These are phyloP conservation scores for Termitomyces sp. DNA, from an alignment of 768 basidiomycete species.

Conservation along the genomic window DNA sequence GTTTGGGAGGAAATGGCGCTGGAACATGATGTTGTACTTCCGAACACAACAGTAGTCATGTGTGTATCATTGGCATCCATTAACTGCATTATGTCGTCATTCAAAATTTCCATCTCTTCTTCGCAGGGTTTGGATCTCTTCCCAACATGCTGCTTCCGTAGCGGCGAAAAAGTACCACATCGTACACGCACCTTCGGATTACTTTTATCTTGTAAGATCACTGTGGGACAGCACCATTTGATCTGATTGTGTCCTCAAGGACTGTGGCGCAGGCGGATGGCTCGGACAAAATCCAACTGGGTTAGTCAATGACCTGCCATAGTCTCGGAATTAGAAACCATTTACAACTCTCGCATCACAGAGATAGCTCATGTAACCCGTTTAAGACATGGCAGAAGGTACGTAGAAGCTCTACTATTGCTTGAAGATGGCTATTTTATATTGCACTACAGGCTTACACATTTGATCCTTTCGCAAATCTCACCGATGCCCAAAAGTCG, in stretches of 20 bases:
- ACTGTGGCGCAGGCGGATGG: slow-evolving; percentile 75
- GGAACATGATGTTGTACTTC: slow-evolving; percentile 40
- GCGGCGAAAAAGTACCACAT: slow-evolving; percentile 55
- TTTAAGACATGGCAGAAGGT: slow-evolving; percentile 82
- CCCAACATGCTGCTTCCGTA: slow-evolving; percentile 52
- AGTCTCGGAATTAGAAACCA: background rate
- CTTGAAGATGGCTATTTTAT: background rate
- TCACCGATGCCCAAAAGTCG: slow-evolving; percentile 40
- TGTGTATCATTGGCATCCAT: slow-evolving; percentile 25
- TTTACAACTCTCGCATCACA: slow-evolving; percentile 13
- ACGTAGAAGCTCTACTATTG: too few relatives aligned
- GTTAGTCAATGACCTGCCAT: slow-evolving; percentile 21
- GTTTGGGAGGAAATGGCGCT: slow-evolving; percentile 85
- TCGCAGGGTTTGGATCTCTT: slow-evolving; percentile 68
- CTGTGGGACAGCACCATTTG: background rate
- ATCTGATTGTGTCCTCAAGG: slow-evolving; percentile 25
- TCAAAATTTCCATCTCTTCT: background rate
- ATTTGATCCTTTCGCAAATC: slow-evolving; percentile 65
- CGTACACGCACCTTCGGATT: slow-evolving; percentile 68
- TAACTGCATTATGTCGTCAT: background rate
- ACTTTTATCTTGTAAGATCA: slow-evolving; percentile 66
- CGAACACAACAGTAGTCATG: slow-evolving; percentile 53
- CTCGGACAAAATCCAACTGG: slow-evolving; percentile 45
- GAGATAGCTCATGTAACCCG: slow-evolving; percentile 71
- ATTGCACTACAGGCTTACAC: slow-evolving; percentile 46